phyloP scores from a whole-genome alignment of 306 rosid genomes.

The Glycyrrhiza uralensis region DNA sequence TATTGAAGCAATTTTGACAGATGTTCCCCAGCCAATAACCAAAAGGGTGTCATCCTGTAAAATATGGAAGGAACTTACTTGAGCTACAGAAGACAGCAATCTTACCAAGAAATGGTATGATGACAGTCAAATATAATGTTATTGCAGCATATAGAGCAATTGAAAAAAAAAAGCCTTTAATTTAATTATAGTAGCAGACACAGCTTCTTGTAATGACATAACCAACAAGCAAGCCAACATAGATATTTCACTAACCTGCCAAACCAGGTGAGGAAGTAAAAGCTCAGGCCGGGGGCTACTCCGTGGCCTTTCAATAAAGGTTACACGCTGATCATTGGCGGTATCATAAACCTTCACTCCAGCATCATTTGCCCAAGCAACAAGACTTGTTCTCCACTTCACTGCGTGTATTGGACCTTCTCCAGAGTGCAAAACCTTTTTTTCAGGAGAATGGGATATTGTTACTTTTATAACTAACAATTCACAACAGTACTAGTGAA shows the following conservation, averaged over 20 bases:
- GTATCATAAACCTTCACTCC: slow-evolving; percentile 96
- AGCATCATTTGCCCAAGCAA: slow-evolving; percentile 98
- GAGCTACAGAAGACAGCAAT: slow-evolving; percentile 24
- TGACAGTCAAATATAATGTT: not conserved
- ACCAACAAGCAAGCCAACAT: slow-evolving; percentile 9
- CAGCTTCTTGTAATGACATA: slow-evolving; percentile 18
- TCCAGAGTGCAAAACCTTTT: slow-evolving; percentile 82
- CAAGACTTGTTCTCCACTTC: slow-evolving; percentile 89
- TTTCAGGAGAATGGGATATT: not conserved
- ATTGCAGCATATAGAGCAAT: not conserved
- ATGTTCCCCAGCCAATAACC: slow-evolving; percentile 99
- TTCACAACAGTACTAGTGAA: not conserved
- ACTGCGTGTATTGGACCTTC: slow-evolving; percentile 88
- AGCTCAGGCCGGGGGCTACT: slow-evolving; percentile 92
- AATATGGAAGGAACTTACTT: slow-evolving; percentile 25
- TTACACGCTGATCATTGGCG: slow-evolving; percentile 82
- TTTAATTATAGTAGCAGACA: slow-evolving; percentile 34
- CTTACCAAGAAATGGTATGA: slow-evolving; percentile 22
- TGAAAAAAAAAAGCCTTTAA: no score
- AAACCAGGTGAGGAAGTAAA: slow-evolving; percentile 89
- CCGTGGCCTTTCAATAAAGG: slow-evolving; percentile 91
- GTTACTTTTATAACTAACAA: not conserved
- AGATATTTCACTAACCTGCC: slow-evolving; percentile 81
- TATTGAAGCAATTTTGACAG: slow-evolving; percentile 83
- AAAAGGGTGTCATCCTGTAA: slow-evolving; percentile 81